Evolutionary conservation across 345 rosid genomes (phyloP), one percentile per base, ranked within the genome.

Genomic region (Anacardium occidentale): DNA sequence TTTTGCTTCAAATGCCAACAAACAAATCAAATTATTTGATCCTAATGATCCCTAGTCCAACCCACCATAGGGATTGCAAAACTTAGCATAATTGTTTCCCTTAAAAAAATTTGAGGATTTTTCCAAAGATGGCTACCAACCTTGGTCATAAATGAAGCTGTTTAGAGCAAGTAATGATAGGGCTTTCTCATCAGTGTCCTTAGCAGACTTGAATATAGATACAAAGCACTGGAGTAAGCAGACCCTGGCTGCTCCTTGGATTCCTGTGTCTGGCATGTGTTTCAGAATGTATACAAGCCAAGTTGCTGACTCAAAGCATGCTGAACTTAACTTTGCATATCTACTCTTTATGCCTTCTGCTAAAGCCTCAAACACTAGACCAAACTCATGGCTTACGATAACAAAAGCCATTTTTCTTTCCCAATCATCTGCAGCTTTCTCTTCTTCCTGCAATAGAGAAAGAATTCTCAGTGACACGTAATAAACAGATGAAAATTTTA

Each of bases 371-470:
- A 89, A 87, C 64, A 89, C 72, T 42, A 83, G 76, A 60, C 94
- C 94, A 55, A 84, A 85, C 50, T 89, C 94, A 72, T 89, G 90
- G 80, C 88, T 86, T 59, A 71, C 85, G 56, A 89, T 66, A 48
- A 81, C 89, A 60, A 82, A 85, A 0, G 88, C 90, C 82, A 83
- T 76, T 77, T 72, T 86, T 63, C 79, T 84, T 79, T 87, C 94
- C 94, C 94, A 87, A 53, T 77, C 85, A 64, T 83, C 86, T 59
- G 88, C 89, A 34, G 89, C 87, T 74, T 61, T 86, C 82, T 85
- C 86, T 80, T 87, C 91, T 50, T 82, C 86, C 83, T 85, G 26
- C 10, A 62, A 22, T 32, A 50, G 47, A 17, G 57, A 55, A 69
- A 9, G 15, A 42, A 22, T 13, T 70, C 64, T 48, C 42, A 25